These are phyloP conservation scores for Podospora pseudocomata DNA, from an alignment of 495 filamentous ascomycete species.

Conservation along the genomic window DNA sequence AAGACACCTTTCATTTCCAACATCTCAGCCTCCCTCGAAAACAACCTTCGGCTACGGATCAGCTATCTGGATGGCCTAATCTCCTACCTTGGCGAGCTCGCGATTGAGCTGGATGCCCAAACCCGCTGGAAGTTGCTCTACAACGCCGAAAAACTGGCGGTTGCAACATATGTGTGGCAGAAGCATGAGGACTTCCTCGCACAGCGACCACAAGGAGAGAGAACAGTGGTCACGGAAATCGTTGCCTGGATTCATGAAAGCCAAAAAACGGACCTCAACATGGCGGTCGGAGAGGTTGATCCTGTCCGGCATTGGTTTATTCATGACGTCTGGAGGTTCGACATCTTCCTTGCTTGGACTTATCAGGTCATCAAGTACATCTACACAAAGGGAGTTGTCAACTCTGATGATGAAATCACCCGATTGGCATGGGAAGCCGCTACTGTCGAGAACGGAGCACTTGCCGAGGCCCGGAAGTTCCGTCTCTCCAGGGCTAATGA, in stretches of 20 bases:
- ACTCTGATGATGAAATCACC: slow-evolving; percentile 43
- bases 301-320: slow-evolving; percentile 77
- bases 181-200: slow-evolving; percentile 59
- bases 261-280: slow-evolving; percentile 59
- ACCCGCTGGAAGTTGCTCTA: slow-evolving; percentile 80
- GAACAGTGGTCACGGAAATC: slow-evolving; percentile 61
- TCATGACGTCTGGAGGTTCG: slow-evolving; percentile 67
- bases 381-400: slow-evolving; percentile 52
- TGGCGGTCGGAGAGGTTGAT: slow-evolving; percentile 62
- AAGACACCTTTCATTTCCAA: slow-evolving; percentile 66
- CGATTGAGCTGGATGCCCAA: slow-evolving; percentile 52
- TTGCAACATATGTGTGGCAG: slow-evolving; percentile 79
- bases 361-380: slow-evolving; percentile 66
- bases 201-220: slow-evolving; percentile 39
- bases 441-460: slow-evolving; percentile 67
- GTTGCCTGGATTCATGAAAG: slow-evolving; percentile 66
- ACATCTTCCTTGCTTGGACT: slow-evolving; percentile 71
- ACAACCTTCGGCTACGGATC: slow-evolving; percentile 68
- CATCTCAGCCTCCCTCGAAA: slow-evolving; percentile 69
- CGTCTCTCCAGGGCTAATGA: slow-evolving; percentile 58
- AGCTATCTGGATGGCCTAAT: slow-evolving; percentile 70
- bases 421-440: slow-evolving; percentile 67
- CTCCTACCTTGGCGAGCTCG: slow-evolving; percentile 56
- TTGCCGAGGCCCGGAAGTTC: slow-evolving; percentile 72
- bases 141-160: slow-evolving; percentile 84